Conservation (phyloP, 176 grass and related monocot species). For the Melocanna baccifera region DNA sequence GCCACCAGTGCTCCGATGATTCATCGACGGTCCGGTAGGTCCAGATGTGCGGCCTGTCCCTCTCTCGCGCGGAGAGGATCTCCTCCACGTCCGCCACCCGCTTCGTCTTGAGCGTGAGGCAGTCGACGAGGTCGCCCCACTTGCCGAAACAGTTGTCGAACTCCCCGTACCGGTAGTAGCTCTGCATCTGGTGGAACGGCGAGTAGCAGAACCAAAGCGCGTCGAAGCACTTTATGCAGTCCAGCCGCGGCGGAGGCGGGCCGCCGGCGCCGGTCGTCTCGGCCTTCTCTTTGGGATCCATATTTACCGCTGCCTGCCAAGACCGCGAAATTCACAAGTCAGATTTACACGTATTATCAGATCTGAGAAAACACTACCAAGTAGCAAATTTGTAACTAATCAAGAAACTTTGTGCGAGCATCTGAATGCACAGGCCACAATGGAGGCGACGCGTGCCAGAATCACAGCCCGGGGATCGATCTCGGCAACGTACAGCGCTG, state of each 20-base stretch:
- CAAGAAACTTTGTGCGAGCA: not conserved
- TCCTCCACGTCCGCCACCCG: constrained; percentile 46
- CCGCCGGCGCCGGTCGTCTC: not conserved
- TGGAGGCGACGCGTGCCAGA: constrained; percentile 6
- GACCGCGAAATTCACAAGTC: not conserved
- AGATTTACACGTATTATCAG: not conserved
- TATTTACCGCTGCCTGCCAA: not conserved
- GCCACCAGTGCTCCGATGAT: constrained; percentile 60
- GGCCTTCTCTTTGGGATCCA: constrained; percentile 35
- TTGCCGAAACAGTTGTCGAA: constrained; percentile 82
- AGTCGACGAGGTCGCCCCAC: constrained; percentile 73
- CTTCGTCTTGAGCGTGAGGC: constrained; percentile 74
- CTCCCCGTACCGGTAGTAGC: constrained; percentile 71
- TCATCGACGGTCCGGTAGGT: constrained; percentile 78
- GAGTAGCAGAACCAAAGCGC: constrained; percentile 95
- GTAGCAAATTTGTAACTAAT: not conserved
- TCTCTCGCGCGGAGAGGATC: constrained; percentile 63
- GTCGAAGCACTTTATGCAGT: constrained; percentile 88
- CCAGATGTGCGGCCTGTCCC: constrained; percentile 66
- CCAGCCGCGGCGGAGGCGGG: not conserved
- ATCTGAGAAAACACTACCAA: not conserved
- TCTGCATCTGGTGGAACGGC: constrained; percentile 90
- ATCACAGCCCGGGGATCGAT: constrained; percentile 13
- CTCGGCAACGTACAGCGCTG: constrained; percentile 35
- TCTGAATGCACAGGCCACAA: constrained; percentile 18